Evolutionary conservation across 306 rosid genomes (phyloP).

Genomic region (Dicorynia guianensis): DNA sequence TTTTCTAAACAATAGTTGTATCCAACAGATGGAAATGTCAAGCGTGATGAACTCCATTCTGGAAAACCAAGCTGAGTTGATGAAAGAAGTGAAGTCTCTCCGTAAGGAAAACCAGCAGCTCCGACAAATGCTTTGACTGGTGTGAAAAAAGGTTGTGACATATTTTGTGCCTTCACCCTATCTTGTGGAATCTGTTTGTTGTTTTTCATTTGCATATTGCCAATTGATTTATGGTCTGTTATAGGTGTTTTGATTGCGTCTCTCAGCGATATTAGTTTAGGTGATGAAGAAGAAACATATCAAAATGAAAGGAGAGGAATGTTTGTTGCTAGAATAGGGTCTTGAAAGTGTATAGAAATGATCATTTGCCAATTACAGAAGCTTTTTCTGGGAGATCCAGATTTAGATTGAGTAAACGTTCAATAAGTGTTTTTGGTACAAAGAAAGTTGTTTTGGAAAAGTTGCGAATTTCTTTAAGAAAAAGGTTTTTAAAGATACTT

Average conservation of each 20-base stretch:
- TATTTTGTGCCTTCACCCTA: conserved; percentile 33
- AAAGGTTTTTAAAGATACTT: too few species aligned
- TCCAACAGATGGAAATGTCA: conserved; percentile 74
- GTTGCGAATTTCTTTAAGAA: too few species aligned
- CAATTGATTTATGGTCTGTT: conserved; percentile 33
- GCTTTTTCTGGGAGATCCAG: conserved; percentile 42
- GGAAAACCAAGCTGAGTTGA: conserved; percentile 90
- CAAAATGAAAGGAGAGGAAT: conserved; percentile 31
- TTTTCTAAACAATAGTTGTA: conserved; percentile 32
- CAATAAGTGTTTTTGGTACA: too few species aligned
- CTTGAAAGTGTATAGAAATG: conserved; percentile 54
- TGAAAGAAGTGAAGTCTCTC: conserved; percentile 86
- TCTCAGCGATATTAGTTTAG: conserved; percentile 41
- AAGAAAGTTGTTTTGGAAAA: too few species aligned
- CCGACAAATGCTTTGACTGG: conserved; percentile 77
- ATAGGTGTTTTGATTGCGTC: conserved; percentile 40
- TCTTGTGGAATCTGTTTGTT: conserved; percentile 34
- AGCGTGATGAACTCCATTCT: conserved; percentile 63
- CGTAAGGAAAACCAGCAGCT: conserved; percentile 91
- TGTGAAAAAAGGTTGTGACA: conserved; percentile 30
- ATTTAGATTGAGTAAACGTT: conserved; percentile 18
- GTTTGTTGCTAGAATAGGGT: conserved; percentile 41
- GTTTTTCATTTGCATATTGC: conserved; percentile 44
- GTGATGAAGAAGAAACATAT: conserved; percentile 31
- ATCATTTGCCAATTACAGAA: conserved; percentile 40